phyloP scores from a whole-genome alignment of 768 basidiomycete genomes.

The Phanerodontia chrysosporium region DNA sequence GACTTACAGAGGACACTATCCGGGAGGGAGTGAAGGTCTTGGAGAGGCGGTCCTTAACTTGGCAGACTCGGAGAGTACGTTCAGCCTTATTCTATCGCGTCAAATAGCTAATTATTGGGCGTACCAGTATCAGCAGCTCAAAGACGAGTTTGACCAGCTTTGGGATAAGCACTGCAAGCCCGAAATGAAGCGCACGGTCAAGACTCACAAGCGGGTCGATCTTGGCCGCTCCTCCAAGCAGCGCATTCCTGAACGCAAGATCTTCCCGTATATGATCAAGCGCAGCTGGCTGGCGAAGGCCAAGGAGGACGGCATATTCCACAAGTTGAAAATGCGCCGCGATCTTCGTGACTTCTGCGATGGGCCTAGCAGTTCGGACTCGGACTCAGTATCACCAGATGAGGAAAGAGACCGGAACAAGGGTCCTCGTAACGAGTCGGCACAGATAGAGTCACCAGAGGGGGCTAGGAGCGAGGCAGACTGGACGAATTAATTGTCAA shows the following conservation, averaged over 20 bases:
- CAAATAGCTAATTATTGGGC: background rate
- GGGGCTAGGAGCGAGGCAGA: too few species aligned
- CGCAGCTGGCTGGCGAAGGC: background rate
- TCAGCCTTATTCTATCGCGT: background rate
- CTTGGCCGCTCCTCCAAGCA: background rate
- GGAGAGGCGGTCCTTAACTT: background rate
- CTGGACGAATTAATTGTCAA: background rate
- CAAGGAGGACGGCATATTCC: background rate
- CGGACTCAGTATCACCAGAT: too few species aligned
- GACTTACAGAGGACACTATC: background rate
- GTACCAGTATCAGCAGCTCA: background rate
- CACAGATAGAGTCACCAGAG: too few species aligned
- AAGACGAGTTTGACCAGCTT: background rate
- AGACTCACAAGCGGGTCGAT: background rate
- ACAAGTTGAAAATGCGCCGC: background rate
- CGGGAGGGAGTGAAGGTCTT: background rate
- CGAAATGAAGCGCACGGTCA: background rate
- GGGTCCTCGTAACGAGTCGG: too few species aligned
- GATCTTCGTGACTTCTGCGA: background rate
- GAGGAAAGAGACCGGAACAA: too few species aligned
- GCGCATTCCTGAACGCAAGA: background rate
- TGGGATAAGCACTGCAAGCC: background rate
- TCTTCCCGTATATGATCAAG: background rate
- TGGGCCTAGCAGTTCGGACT: background rate
- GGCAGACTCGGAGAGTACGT: background rate